Evolutionary conservation across 371 early-diverging fungal species (phyloP), one percentile per base, ranked within the genome.

Genomic region (Apophysomyces sp.): DNA sequence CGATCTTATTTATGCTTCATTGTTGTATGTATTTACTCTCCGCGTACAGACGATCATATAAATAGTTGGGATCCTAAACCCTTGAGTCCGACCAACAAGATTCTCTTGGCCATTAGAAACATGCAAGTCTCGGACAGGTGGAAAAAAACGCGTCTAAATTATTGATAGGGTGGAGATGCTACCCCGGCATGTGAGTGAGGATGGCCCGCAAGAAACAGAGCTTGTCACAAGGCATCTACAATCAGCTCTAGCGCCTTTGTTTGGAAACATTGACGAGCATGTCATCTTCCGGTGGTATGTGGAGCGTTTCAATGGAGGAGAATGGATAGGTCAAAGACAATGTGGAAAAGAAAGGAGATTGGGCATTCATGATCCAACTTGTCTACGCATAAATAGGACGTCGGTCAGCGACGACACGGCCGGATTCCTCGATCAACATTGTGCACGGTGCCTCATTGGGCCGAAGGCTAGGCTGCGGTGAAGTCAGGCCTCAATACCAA

Each of bases 371-470:
- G n/a, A 24, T 44, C 8, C 15, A 44, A 44, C 27, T 13, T 58
- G 32, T n/a, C n/a, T n/a, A n/a, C n/a, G n/a, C n/a, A n/a, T n/a
- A n/a, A 49, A 63, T 60, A 64, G 65, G 65, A 61, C 65, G 11
- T 65, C 69, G 40, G 27, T 62, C 18, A 65, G 65, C 36, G 65
- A 57, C 16, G 31, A 28, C 52, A 34, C 55, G 62, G 51, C 69
- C 65, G 4, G 69, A 69, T 59, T 61, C 69, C 34, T 69, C 65
- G 12, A 62, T 69, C 32, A 69, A 69, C 52, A 56, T 65, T 57
- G 49, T 60, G 16, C 52, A 44, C 39, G 62, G 65, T 51, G 65
- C 69, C 12, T 2, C 57, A 13, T 52, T 69, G 6, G 59, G 44
- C 18, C 26, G 40, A 61, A 15, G 62, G 27, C 11, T 69, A 12